Evolutionary conservation across 176 grass and related monocot species (phyloP), one percentile per base, ranked within the genome.

Genomic region (Carex littledalei): DNA sequence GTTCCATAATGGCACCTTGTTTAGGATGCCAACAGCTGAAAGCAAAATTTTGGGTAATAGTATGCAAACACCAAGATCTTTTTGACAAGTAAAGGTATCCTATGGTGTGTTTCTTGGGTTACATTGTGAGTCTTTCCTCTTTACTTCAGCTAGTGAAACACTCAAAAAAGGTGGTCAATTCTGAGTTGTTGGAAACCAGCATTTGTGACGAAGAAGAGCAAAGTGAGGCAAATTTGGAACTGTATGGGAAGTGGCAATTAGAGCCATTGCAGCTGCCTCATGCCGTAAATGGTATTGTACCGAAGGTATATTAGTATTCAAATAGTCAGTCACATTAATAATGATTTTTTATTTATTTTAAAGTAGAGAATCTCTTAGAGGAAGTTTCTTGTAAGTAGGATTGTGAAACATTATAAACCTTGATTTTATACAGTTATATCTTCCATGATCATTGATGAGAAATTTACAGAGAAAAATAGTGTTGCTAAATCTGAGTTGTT

Each of bases 191-290:
- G 16, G 82, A 94, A 84, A 77, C 61, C 72, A 90, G 63, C 70
- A 79, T 26, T 89, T 83, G 81, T 21, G 88, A 88, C 86, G 60
- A 12, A 50, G 85, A 87, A 72, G 84, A 89, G 84, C 72, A 54
- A 85, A 82, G 85, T 70, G 67, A 94, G 79, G 70, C 64, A 88
- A 90, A 78, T 62, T 67, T 86, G 39, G 93, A 95, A 79, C 81
- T 98, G 54, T 98, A 95, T 41, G 96, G 96, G 63, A 93, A 89
- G 88, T 98, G 93, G 96, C 96, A 95, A 26, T 79, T 98, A 60
- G 91, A 95, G 89, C 88, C 91, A 2, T 85, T 98, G 64, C 86
- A 95, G 86, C 87, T 94, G 72, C 91, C 93, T 16, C 88, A 67
- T 88, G 96, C 96, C 71, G 81, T 89, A 83, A 84, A 99, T 84